These are phyloP conservation scores for Leucocoprinus birnbaumii DNA, from an alignment of 768 basidiomycete species.

Conservation along the genomic window DNA sequence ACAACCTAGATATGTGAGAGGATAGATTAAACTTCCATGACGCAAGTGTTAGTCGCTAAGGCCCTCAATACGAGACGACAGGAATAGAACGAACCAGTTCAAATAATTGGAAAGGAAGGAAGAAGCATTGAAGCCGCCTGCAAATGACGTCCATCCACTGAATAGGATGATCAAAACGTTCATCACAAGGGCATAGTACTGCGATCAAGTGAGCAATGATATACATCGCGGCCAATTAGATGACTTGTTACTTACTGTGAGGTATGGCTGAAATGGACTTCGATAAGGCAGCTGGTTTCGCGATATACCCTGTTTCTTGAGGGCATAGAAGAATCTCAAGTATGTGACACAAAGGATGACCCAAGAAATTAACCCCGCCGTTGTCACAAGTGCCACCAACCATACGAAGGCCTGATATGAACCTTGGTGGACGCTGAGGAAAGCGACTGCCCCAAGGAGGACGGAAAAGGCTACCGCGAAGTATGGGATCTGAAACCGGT, in stretches of 20 bases:
- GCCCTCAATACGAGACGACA: neutral
- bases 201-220: neutral
- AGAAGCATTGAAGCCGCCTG: conserved; percentile 20
- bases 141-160: conserved; percentile 27
- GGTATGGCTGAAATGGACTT: conserved; percentile 46
- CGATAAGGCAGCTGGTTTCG: conserved; percentile 30
- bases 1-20: conserved; percentile 22
- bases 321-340: conserved; percentile 26
- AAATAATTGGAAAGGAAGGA: conserved; percentile 27
- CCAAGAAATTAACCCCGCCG: conserved; percentile 29
- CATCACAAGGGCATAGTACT: conserved; percentile 27
- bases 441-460: conserved; percentile 24
- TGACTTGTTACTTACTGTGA: conserved; percentile 25
- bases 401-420: conserved; percentile 25
- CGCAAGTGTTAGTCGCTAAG: neutral
- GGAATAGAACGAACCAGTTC: conserved; percentile 21
- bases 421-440: conserved; percentile 23
- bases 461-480: conserved; percentile 22
- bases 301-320: conserved; percentile 27
- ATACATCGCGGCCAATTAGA: neutral
- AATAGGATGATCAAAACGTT: conserved; percentile 24
- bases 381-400: conserved; percentile 27
- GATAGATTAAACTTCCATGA: conserved; percentile 22
- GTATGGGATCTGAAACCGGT: conserved; percentile 29
- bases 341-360: conserved; percentile 26